phyloP scores from a whole-genome alignment of 148 eudicot species.

The Diospyros kaki region DNA sequence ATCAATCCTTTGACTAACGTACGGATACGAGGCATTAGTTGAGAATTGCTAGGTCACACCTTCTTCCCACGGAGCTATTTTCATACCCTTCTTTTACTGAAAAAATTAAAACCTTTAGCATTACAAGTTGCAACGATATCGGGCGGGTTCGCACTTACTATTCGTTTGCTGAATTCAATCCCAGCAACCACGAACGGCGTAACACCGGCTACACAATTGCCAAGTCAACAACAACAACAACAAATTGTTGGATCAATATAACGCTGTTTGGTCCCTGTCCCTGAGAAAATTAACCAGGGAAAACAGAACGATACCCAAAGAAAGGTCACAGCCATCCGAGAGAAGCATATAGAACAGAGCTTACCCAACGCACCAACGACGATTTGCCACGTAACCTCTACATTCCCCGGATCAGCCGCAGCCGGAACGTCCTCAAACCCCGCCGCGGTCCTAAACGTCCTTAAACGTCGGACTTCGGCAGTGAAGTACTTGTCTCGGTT shows the following conservation, averaged over 20 bases:
- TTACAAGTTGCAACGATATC: background rate
- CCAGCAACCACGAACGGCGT: conserved; percentile 84
- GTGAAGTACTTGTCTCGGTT: background rate
- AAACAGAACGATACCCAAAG: background rate
- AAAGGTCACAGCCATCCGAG: background rate
- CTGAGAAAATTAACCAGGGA: background rate
- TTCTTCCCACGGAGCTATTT: too few relatives aligned
- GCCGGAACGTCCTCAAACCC: conserved; percentile 25
- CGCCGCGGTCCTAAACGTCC: background rate
- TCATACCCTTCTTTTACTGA: background rate
- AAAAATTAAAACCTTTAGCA: background rate
- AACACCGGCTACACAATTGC: conserved; percentile 68
- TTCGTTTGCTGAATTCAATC: conserved; percentile 84
- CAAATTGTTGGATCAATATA: background rate
- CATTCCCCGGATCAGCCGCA: conserved; percentile 35
- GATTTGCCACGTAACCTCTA: conserved; percentile 64
- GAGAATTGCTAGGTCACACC: too few relatives aligned
- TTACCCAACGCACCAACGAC: conserved; percentile 62
- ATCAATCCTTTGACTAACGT: too few relatives aligned
- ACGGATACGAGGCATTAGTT: too few relatives aligned
- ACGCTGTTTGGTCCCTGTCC: background rate
- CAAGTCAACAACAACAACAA: too few relatives aligned
- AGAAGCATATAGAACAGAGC: background rate
- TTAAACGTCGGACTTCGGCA: background rate
- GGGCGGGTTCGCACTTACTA: conserved; percentile 39